A percentile compares a stretch with the other conserved stretches of the same genome.
Evolutionary conservation across 805 yeast genomes (phyloP).

Genomic region (Kodamaea fukazawae): DNA sequence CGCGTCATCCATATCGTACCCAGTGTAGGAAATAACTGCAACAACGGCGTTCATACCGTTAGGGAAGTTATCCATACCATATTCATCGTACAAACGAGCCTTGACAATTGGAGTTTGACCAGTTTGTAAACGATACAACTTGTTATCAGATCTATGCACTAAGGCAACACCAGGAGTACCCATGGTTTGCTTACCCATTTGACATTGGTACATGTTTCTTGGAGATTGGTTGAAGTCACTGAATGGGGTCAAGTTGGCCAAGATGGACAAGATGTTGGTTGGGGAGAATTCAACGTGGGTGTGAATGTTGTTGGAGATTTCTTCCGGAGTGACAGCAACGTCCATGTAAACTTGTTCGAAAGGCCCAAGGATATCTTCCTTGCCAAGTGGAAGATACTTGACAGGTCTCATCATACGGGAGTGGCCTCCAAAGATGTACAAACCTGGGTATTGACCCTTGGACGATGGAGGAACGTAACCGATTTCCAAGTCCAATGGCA

Average conservation of each 20-base stretch:
- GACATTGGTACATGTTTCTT: slow-evolving; percentile 99
- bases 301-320: slow-evolving; percentile 77
- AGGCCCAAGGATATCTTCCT: slow-evolving; percentile 89
- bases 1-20: slow-evolving; percentile 99
- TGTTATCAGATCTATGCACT: slow-evolving; percentile 89
- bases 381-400: slow-evolving; percentile 80
- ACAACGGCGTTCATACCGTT: slow-evolving; percentile 98
- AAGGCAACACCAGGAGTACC: slow-evolving; percentile 99
- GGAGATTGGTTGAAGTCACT: slow-evolving; percentile 99
- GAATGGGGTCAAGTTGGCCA: slow-evolving; percentile 96
- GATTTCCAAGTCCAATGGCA: slow-evolving; percentile 85
- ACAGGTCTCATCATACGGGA: slow-evolving; percentile 97
- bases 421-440: slow-evolving; percentile 85
- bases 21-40: slow-evolving; percentile 97
- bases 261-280: slow-evolving; percentile 87
- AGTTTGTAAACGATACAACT: slow-evolving; percentile 84
- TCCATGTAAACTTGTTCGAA: slow-evolving; percentile 98
- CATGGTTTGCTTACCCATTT: slow-evolving; percentile 99
- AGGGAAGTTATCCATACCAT: slow-evolving; percentile 98
- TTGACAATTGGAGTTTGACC: slow-evolving; percentile 98
- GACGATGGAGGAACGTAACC: slow-evolving; percentile 96
- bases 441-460: slow-evolving; percentile 96
- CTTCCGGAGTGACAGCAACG: slow-evolving; percentile 91
- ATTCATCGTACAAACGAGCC: slow-evolving; percentile 89
- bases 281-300: slow-evolving; percentile 94